Evolutionary conservation across 2,329 filamentous ascomycete species (phyloP), one percentile per base, ranked within the genome.

Genomic region (Verticillium tricorpus): DNA sequence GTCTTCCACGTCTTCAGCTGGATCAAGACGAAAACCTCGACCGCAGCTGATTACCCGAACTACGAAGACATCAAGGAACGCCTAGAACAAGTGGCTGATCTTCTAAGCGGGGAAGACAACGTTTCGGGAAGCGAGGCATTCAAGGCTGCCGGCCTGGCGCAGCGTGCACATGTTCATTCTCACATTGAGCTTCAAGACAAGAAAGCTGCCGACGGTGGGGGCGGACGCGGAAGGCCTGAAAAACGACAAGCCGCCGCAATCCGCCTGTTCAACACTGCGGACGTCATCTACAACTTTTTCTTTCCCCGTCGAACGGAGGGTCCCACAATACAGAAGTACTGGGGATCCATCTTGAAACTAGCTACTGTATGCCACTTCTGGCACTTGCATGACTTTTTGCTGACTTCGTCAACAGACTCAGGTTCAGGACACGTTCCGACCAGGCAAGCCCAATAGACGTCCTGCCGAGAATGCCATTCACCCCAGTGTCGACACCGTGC

Each of bases 261-360:
- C 14, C 15, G 22, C 11, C 25, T 81, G 1, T 75, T 78, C 60
- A 80, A 80, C 61, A 72, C 71, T 34, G 74, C 74, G 1, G 75
- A 80, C 39, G 63, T 69, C 2, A 37, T 80, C 1, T 80, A 79
- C 63, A 68, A 69, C 8, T 75, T 81, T 40, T 82, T 81, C 61
- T 68, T 82, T 8, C 78, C 80, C 0, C n/a, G 19, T 5, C n/a
- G 45, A 11, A 50, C 45, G 3, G 45, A 50, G 45, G 45, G 19
- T 50, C 40, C 66, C 0, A 62, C 68, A 1, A 73, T 74, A 25
- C 62, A 64, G 5, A 80, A 78, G 60, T 81, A 74, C 60, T 82
- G 79, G 80, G 80, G 78, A 1, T 75, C 78, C n/a, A 45, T 78
- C 0, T 68, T 68, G 61, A 62, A 59, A 2, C 28, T 75, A 5